phyloP scores from a whole-genome alignment of 1,284 basidiomycete genomes.

The Schizophyllum amplum region DNA sequence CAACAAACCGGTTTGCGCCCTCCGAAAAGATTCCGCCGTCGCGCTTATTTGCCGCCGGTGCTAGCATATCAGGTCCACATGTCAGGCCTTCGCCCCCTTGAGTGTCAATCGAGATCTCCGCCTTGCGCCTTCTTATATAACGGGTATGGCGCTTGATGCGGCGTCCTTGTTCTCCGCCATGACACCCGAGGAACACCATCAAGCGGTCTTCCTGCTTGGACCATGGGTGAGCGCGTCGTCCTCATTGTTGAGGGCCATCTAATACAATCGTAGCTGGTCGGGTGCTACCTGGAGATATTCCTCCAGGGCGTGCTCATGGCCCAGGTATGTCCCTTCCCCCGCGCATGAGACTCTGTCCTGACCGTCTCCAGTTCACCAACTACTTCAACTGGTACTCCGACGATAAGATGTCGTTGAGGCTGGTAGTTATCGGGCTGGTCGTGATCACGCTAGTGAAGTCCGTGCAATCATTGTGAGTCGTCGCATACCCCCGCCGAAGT shows the following conservation, averaged over 20 bases:
- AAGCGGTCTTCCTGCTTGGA: neutral
- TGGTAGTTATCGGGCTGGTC: constrained; percentile 18
- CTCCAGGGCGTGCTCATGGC: constrained; percentile 24
- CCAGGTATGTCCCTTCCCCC: constrained; percentile 16
- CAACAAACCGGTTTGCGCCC: neutral
- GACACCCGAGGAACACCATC: neutral
- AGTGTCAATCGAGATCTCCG: neutral
- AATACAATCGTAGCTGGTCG: constrained; percentile 8
- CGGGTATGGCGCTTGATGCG: neutral
- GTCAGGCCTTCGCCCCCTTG: neutral
- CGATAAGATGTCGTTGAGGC: constrained; percentile 18
- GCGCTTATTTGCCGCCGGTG: neutral
- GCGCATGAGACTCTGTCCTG: neutral
- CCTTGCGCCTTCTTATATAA: neutral
- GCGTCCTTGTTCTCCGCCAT: neutral
- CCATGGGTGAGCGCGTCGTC: neutral
- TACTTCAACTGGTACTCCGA: constrained; percentile 20
- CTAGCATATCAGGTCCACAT: neutral
- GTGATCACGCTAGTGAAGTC: constrained; percentile 24
- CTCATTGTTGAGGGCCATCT: neutral
- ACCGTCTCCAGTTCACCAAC: constrained; percentile 18
- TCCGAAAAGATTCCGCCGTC: neutral
- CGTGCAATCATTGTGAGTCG: constrained; percentile 24
- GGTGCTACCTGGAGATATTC: constrained; percentile 23
- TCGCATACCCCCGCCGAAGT: neutral